Evolutionary conservation across 2,329 filamentous ascomycete species (phyloP).

Genomic region (Calonectria pauciramosa): DNA sequence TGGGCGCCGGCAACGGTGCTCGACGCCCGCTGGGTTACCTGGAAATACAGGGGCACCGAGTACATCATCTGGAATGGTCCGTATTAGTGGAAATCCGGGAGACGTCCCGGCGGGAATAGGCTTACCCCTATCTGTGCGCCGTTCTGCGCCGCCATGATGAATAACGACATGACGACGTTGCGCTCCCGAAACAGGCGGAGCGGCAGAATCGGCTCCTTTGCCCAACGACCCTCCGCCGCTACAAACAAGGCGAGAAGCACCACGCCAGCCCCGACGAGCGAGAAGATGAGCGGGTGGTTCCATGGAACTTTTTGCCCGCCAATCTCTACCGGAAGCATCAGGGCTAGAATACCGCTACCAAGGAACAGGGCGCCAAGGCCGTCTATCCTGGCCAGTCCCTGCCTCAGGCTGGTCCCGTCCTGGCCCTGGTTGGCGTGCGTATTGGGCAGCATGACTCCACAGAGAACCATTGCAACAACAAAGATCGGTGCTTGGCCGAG

Average conservation of each 20-base stretch:
- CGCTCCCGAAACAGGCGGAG: conserved; percentile 65
- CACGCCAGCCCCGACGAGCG: conserved; percentile 54
- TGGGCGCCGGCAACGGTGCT: conserved; percentile 72
- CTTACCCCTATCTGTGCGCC: conserved; percentile 56
- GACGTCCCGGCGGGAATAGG: rapidly evolving
- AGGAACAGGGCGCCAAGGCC: conserved; percentile 67
- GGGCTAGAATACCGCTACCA: conserved; percentile 66
- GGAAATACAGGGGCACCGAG: conserved; percentile 78
- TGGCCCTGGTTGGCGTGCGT: conserved; percentile 24
- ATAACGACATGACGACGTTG: conserved; percentile 66
- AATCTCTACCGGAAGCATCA: conserved; percentile 66
- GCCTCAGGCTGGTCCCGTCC: conserved; percentile 16
- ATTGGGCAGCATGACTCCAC: conserved; percentile 63
- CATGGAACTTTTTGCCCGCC: conserved; percentile 67
- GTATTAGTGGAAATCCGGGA: background rate
- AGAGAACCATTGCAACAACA: conserved; percentile 63
- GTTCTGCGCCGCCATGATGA: conserved; percentile 69
- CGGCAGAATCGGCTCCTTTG: conserved; percentile 71
- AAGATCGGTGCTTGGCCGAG: conserved; percentile 71
- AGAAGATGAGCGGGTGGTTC: conserved; percentile 59
- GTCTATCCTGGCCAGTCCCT: conserved; percentile 59
- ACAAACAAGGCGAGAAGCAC: conserved; percentile 58
- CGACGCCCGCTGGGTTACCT: conserved; percentile 70
- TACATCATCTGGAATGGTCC: conserved; percentile 62
- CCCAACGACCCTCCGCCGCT: conserved; percentile 58